phyloP scores from a whole-genome alignment of 1,284 basidiomycete species.

The Phaffia rhodozyma region DNA sequence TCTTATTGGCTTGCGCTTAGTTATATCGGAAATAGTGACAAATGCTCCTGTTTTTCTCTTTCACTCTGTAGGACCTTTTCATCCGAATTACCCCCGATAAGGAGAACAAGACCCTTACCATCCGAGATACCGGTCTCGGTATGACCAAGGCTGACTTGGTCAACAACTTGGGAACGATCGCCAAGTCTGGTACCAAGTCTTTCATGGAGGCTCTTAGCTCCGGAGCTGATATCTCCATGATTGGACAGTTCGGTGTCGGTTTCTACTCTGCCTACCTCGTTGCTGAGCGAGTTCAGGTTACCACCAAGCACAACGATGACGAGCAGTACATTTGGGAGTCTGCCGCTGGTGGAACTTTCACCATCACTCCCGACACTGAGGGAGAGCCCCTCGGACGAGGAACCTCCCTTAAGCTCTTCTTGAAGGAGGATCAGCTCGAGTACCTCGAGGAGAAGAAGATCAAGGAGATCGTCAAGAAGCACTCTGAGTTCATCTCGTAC shows the following conservation, averaged over 20 bases:
- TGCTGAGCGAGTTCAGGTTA: conserved; percentile 93
- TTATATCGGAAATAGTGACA: neutral
- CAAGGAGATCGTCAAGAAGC: conserved; percentile 99
- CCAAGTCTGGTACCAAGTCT: conserved; percentile 71
- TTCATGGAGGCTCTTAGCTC: conserved; percentile 88
- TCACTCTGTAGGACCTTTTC: conserved; percentile 49
- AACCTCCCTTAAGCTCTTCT: conserved; percentile 83
- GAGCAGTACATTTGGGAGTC: conserved; percentile 99
- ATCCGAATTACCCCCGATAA: conserved; percentile 90
- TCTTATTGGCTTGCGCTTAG: neutral
- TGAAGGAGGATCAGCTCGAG: conserved; percentile 98
- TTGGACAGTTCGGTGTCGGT: conserved; percentile 38
- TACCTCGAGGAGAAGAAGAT: conserved; percentile 99
- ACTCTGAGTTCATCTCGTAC: conserved; percentile 99
- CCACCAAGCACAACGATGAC: conserved; percentile 99
- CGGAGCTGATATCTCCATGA: conserved; percentile 83
- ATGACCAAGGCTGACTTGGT: conserved; percentile 98
- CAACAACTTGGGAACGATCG: conserved; percentile 99
- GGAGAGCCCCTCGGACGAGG: conserved; percentile 89
- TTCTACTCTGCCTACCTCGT: conserved; percentile 99
- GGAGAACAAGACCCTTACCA: conserved; percentile 82
- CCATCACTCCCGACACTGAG: conserved; percentile 85
- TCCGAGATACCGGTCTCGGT: conserved; percentile 95
- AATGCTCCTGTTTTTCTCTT: neutral
- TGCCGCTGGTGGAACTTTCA: conserved; percentile 97